Base-by-base conservation (phyloP, 306 rosid species). In the Vicia faba region DNA sequence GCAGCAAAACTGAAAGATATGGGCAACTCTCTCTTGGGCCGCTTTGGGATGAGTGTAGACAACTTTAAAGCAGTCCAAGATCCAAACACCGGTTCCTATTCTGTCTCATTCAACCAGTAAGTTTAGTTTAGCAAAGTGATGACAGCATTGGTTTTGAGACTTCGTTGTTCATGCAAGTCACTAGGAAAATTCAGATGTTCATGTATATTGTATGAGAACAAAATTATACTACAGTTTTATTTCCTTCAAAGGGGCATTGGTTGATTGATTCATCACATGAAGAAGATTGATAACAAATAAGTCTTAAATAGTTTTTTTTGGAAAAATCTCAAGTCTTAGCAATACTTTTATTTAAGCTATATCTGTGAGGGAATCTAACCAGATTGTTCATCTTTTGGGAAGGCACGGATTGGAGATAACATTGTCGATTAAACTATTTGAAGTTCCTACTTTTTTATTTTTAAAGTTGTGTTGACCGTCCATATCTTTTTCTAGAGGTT, bases 1-100 rank as follows among this genome's bases (percentile, higher is more conserved):
- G 48, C 87, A 93, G 97, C 59, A 20, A 93, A 93, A 81, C 74
- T 93, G 74, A 93, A 93, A 82, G 99, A 89, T 0, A 82, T 93
- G 91, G 99, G 99, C 40, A 93, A 93, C 79, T 90, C 96, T 66
- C 43, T 93, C 64, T 72, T 93, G 82, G 96, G 97, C 28, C 99
- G 96, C 65, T 93, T 90, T 45, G 99, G 99, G 23, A 90, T 93
- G 97, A 93, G 90, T 11, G 57, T 83, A 0, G 98, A 89, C 81
- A 93, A 89, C 84, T 93, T 93, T 72, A 89, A 93, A 69, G 80
- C 98, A 25, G 93, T 89, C 45, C 75, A 93, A 82, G 96, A 93
- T 79, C 96, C 96, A 23, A 89, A 86, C 79, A 84, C 96, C 11
- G 96, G 98, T 64, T 92, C 96, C 20, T 92, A 92, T 75, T 92